Conservation (phyloP, 2,329 filamentous ascomycete genomes). For the Helotiales sp. region DNA sequence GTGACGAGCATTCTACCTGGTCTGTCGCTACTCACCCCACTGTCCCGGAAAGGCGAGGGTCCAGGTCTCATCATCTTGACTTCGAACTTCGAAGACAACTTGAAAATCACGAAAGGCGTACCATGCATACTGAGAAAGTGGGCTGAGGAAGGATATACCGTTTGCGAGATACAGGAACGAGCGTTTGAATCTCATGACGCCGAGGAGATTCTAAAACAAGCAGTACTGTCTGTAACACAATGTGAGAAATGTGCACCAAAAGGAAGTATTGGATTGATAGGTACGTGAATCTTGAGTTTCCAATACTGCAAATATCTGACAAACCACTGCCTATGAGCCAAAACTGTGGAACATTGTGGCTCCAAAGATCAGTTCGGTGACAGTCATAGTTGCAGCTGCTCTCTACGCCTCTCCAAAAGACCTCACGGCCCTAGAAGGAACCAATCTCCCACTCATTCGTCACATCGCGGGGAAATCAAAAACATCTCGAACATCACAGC, state of each 20-base stretch:
- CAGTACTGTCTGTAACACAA: not conserved
- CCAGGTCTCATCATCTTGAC: conserved; percentile 37
- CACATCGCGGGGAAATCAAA: not conserved
- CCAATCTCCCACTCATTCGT: not conserved
- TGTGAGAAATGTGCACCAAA: conserved; percentile 1
- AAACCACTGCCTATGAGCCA: not conserved
- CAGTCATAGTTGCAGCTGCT: not conserved
- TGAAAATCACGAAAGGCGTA: conserved; percentile 16
- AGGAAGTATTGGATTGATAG: not conserved
- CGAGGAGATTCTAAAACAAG: not conserved
- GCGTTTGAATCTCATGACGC: not conserved
- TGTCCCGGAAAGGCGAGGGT: conserved; percentile 31
- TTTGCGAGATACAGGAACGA: conserved; percentile 21
- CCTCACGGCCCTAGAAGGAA: not conserved
- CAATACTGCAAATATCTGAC: not conserved
- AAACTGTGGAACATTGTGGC: not conserved
- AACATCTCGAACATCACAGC: conserved; percentile 8
- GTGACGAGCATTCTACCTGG: not conserved
- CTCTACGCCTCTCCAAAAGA: not conserved
- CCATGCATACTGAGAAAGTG: conserved; percentile 34
- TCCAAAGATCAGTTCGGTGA: not conserved
- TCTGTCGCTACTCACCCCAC: conserved; percentile 1
- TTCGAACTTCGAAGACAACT: conserved; percentile 5
- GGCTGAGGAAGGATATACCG: conserved; percentile 35
- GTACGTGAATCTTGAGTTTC: not conserved